Percentiles rank a stretch among this genome's conserved stretches.
phyloP scores from a whole-genome alignment of 345 rosid species.

The Dovyalis caffra region DNA sequence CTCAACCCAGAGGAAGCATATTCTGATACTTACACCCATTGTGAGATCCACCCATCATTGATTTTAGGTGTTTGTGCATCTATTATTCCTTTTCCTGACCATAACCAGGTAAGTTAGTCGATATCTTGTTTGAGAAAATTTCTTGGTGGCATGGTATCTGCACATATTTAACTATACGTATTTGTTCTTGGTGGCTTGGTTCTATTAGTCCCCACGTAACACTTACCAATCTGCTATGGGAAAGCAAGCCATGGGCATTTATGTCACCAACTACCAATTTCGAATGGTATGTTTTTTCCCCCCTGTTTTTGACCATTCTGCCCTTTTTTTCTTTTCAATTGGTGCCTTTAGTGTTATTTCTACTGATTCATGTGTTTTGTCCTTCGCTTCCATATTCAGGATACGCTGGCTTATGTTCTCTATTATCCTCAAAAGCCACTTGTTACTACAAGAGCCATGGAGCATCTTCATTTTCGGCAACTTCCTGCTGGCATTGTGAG shows the following conservation, averaged over 20 bases:
- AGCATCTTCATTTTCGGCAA: slow-evolving; percentile 98
- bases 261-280: slow-evolving; percentile 95
- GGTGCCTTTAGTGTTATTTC: background rate
- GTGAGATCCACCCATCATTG: slow-evolving; percentile 97
- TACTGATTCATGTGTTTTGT: background rate
- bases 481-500: slow-evolving; percentile 99
- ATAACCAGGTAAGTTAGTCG: slow-evolving; percentile 71
- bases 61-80: slow-evolving; percentile 98
- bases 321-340: background rate
- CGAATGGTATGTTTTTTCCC: slow-evolving; percentile 61
- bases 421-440: slow-evolving; percentile 98
- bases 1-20: slow-evolving; percentile 73
- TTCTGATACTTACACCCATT: slow-evolving; percentile 86
- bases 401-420: slow-evolving; percentile 93
- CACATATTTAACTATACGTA: slow-evolving; percentile 4
- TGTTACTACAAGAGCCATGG: slow-evolving; percentile 99
- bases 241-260: slow-evolving; percentile 99
- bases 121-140: slow-evolving; percentile 8
- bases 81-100: slow-evolving; percentile 98
- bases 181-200: slow-evolving; percentile 18
- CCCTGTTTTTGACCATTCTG: background rate
- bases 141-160: background rate
- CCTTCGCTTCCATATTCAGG: slow-evolving; percentile 42
- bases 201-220: slow-evolving; percentile 88
- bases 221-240: slow-evolving; percentile 99